Base-by-base conservation (phyloP, 2,329 filamentous ascomycete genomes). In the Lasiodiplodia sp. region DNA sequence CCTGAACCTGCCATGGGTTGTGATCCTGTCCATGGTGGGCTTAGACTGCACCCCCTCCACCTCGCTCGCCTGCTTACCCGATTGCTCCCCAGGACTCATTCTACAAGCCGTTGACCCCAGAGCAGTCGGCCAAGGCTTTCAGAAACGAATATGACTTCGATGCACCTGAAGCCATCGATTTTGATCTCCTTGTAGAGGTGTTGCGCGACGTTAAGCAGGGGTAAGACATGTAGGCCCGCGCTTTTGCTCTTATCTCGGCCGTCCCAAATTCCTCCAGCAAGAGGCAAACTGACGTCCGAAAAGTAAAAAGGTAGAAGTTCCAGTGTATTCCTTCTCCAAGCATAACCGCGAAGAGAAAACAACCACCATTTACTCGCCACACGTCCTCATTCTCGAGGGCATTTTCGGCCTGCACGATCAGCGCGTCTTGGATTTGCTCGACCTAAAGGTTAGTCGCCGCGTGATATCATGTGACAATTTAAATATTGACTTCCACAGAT, bases 91-190 rank as follows among this genome's bases (percentile, higher is more conserved):
- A 97, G 93, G 96, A 99, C 81, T 97, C 95, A 14, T 99, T 97
- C 81, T 99, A 99, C 83, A 98, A 97, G 82, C 91, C 91, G 21
- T 83, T 99, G 73, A 91, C 88, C 21, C 85, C 90, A 2, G 94
- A 94, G 76, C 86, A 96, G 77, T 95, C 93, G 65, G 88, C 84
- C 72, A 87, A 88, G 74, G 96, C 96, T 0, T 97, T 97, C 80
- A 83, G 83, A 69, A 97, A 97, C 77, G 93, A 98, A 77, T 97
- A 92, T 80, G 96, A 99, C 78, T 97, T 99, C 81, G 96, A 99
- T 79, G 90, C 94, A 10, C 96, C 96, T 16, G 89, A 94, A 80
- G 94, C 96, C 6, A 93, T 98, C 75, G 96, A 99, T 79, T 99
- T 99, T 79, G 94, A 98, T 80, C 84, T 92, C 67, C 83, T 99